Evolutionary conservation across 2,329 filamentous ascomycete genomes (phyloP).

Genomic region (Aspergillus piperis): DNA sequence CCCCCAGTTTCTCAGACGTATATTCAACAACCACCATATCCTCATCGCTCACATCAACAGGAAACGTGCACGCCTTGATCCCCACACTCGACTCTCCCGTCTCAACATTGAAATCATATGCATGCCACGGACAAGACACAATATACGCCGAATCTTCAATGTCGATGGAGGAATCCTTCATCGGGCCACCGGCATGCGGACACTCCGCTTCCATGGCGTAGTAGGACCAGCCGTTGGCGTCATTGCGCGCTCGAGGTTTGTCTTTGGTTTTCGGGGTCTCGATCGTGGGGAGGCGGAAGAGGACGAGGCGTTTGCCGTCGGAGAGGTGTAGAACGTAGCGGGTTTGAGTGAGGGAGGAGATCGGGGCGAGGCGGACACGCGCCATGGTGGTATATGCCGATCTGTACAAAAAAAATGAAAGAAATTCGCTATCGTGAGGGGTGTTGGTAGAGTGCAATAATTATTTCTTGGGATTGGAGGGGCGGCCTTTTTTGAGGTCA

Average conservation of each 20-base stretch:
- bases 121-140: conserved; percentile 52
- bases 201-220: conserved; percentile 54
- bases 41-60: conserved; percentile 40
- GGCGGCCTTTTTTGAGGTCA: not conserved
- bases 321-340: conserved; percentile 49
- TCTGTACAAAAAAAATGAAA: accelerated
- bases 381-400: conserved; percentile 9
- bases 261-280: conserved; percentile 29
- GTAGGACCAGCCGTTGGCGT: conserved; percentile 48
- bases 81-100: conserved; percentile 52
- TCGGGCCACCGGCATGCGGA: conserved; percentile 50
- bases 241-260: conserved; percentile 23
- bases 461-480: not conserved
- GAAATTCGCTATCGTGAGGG: not conserved
- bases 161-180: conserved; percentile 49
- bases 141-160: conserved; percentile 53
- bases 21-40: conserved; percentile 40
- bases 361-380: conserved; percentile 29
- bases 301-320: conserved; percentile 47
- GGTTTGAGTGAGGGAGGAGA: conserved; percentile 40
- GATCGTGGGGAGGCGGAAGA: conserved; percentile 50
- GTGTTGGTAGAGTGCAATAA: not conserved
- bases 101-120: conserved; percentile 53
- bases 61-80: conserved; percentile 51
- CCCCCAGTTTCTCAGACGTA: conserved; percentile 22